A percentile compares a stretch with the other conserved stretches of the same genome.
These are phyloP conservation scores for Aristolochia contorta DNA, from an alignment of 164 flowering plant genomes.

Conservation along the genomic window DNA sequence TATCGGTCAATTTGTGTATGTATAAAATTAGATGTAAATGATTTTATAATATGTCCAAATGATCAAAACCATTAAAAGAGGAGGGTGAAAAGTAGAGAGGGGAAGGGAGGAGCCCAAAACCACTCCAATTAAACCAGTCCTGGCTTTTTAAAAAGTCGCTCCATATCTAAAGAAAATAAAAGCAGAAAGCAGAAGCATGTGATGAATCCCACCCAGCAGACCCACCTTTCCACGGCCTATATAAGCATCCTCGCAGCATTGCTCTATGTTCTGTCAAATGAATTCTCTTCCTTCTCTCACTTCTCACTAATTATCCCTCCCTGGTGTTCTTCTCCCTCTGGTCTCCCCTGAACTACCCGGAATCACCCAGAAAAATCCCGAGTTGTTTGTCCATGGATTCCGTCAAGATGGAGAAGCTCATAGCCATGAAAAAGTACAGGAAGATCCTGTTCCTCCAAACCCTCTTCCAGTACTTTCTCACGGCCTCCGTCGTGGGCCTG, in stretches of 20 bases:
- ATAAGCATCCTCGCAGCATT: slow-evolving; percentile 21
- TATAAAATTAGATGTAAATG: neutral
- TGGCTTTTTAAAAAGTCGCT: slow-evolving; percentile 24
- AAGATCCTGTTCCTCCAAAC: slow-evolving; percentile 29
- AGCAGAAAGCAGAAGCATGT: slow-evolving; percentile 10
- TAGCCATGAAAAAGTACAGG: slow-evolving; percentile 41
- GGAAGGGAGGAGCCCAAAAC: neutral
- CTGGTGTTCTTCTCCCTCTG: neutral
- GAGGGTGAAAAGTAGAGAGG: slow-evolving; percentile 15
- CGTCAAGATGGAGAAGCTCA: slow-evolving; percentile 21
- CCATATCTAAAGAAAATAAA: slow-evolving; percentile 1
- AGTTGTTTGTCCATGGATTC: slow-evolving; percentile 28
- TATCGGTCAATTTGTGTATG: neutral
- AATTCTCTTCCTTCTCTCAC: slow-evolving; percentile 8
- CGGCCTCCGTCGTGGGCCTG: slow-evolving; percentile 23
- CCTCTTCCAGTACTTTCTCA: slow-evolving; percentile 25
- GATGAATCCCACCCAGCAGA: slow-evolving; percentile 11
- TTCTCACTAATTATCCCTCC: slow-evolving; percentile 1
- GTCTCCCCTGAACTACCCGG: neutral
- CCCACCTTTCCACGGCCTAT: slow-evolving; percentile 18
- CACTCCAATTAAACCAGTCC: slow-evolving; percentile 9
- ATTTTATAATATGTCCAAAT: neutral
- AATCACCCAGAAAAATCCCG: slow-evolving; percentile 4
- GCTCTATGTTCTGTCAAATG: slow-evolving; percentile 33
- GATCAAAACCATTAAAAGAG: slow-evolving; percentile 17